Conservation (phyloP, 148 eudicot species). For the Limonium bicolor region DNA sequence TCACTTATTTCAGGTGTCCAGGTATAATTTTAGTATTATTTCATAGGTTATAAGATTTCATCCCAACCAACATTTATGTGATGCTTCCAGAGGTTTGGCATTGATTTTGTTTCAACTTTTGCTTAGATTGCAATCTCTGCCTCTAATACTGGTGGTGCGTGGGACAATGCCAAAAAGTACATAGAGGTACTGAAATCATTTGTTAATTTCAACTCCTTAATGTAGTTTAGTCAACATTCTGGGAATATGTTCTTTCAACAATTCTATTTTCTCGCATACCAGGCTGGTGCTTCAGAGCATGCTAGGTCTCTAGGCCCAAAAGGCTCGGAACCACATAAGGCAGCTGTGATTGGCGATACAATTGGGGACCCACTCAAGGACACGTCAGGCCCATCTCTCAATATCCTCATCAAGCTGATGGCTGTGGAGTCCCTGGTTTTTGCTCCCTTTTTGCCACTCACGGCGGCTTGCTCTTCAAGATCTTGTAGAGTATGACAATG, state of each 20-base stretch:
- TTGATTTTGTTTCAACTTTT: too few relatives aligned
- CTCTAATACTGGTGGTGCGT: constrained; percentile 16
- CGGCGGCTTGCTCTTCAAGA: not conserved
- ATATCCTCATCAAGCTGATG: constrained; percentile 16
- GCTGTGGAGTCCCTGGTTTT: constrained; percentile 8
- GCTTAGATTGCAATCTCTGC: constrained; percentile 13
- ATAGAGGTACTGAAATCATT: constrained; percentile 6
- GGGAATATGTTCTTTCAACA: too few relatives aligned
- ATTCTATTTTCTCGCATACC: not conserved
- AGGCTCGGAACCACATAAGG: constrained; percentile 15
- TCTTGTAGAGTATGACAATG: not conserved
- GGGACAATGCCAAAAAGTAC: constrained; percentile 16
- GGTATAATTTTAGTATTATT: not conserved
- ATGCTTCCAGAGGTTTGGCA: too few relatives aligned
- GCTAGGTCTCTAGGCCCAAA: constrained; percentile 13
- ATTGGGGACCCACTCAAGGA: constrained; percentile 14
- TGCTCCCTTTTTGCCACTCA: not conserved
- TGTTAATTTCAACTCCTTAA: not conserved
- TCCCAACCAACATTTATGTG: too few relatives aligned
- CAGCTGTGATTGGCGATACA: constrained; percentile 15
- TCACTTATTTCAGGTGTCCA: not conserved
- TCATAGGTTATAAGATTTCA: too few relatives aligned
- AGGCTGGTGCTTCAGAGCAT: constrained; percentile 14
- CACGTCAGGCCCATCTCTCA: constrained; percentile 15
- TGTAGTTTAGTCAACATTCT: not conserved